These are phyloP conservation scores for Oldenlandia corymbosa DNA, from an alignment of 257 asterid species.

Conservation along the genomic window DNA sequence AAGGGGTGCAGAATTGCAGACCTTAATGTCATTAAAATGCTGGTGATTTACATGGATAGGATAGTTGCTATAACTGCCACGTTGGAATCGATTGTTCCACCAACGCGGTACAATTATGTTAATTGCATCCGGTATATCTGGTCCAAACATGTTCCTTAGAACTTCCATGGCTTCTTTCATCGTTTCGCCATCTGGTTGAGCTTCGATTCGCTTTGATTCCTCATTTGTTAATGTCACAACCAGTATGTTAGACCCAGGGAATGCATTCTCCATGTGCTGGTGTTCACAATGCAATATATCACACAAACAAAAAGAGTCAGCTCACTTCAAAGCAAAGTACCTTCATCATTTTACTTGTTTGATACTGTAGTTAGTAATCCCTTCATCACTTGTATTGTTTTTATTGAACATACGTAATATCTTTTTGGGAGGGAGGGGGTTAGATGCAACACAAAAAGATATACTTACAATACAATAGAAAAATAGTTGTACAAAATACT, in stretches of 20 bases:
- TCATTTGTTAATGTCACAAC: conserved; percentile 88
- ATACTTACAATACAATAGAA: too few relatives aligned
- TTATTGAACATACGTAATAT: too few relatives aligned
- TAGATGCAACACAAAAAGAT: too few relatives aligned
- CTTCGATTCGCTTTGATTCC: conserved; percentile 83
- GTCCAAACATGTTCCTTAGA: conserved; percentile 76
- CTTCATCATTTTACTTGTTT: too few relatives aligned
- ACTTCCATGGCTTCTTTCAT: conserved; percentile 87
- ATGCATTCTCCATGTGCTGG: conserved; percentile 97
- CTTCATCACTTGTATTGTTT: too few relatives aligned
- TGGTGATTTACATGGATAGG: conserved; percentile 59
- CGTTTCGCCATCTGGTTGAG: conserved; percentile 74
- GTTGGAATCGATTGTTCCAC: conserved; percentile 92
- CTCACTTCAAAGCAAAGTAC: conserved; percentile 6
- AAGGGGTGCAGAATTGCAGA: conserved; percentile 24
- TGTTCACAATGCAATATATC: conserved; percentile 22
- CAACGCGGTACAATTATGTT: conserved; percentile 87
- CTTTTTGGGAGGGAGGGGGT: too few relatives aligned
- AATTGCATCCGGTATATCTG: conserved; percentile 58
- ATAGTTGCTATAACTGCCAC: conserved; percentile 87
- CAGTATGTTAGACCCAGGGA: conserved; percentile 80
- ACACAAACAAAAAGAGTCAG: conserved; percentile 12
- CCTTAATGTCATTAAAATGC: conserved; percentile 66
- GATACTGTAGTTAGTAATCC: too few relatives aligned
- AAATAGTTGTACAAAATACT: too few relatives aligned